A percentile compares a stretch with the other conserved stretches of the same genome.
These are phyloP conservation scores for Biscutella laevigata DNA, from an alignment of 441 rosid genomes.

Conservation along the genomic window DNA sequence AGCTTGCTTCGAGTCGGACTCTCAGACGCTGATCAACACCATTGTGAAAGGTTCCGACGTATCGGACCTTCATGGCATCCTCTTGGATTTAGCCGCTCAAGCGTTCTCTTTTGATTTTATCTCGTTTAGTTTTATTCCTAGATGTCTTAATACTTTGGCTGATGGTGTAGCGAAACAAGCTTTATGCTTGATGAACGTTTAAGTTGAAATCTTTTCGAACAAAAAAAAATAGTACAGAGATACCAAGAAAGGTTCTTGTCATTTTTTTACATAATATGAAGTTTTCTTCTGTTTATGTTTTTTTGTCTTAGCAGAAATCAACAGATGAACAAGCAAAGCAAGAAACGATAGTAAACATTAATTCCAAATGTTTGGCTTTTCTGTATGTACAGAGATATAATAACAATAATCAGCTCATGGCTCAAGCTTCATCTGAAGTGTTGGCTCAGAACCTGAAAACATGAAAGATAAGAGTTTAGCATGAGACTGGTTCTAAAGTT, in stretches of 20 bases:
- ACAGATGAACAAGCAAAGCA: constrained; percentile 26
- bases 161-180: neutral
- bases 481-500: neutral
- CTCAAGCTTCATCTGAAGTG: constrained; percentile 30
- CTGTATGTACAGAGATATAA: constrained; percentile 24
- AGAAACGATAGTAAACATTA: constrained; percentile 20
- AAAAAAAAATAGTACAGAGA: constrained; percentile 14
- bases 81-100: too few species aligned
- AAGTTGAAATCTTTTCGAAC: too few species aligned
- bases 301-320: constrained; percentile 20
- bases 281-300: neutral
- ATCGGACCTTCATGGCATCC: too few species aligned
- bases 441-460: constrained; percentile 31
- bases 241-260: too few species aligned
- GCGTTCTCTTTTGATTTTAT: too few species aligned
- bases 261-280: constrained; percentile 18
- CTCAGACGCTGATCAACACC: too few species aligned
- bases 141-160: too few species aligned
- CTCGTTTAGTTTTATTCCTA: too few species aligned
- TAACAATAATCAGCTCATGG: constrained; percentile 11
- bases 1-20: too few species aligned
- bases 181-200: too few species aligned
- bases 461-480: neutral
- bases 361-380: constrained; percentile 21
- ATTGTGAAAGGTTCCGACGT: too few species aligned